Conservation (phyloP, 1,284 basidiomycete genomes). For the Coriolopsis trogii region DNA sequence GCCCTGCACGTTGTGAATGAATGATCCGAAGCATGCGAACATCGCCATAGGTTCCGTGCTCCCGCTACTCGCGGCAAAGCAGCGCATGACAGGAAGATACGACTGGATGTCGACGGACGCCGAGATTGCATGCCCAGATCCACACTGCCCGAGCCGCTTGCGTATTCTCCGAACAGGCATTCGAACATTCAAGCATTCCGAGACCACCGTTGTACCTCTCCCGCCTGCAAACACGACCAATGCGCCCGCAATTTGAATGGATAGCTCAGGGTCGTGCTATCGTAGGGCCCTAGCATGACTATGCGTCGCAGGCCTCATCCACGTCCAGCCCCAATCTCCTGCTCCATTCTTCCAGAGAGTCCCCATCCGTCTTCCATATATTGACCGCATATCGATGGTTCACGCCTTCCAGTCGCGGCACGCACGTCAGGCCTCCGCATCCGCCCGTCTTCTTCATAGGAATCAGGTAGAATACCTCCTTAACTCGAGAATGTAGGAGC, state of each 20-base stretch:
- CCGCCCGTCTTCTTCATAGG: slow-evolving; percentile 78
- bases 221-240: background rate
- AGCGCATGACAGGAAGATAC: slow-evolving; percentile 51
- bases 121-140: slow-evolving; percentile 67
- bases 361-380: slow-evolving; percentile 45
- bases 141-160: slow-evolving; percentile 59
- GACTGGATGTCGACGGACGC: slow-evolving; percentile 73
- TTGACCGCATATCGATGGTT: slow-evolving; percentile 84
- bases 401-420: slow-evolving; percentile 76
- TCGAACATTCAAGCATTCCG: slow-evolving; percentile 54
- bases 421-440: slow-evolving; percentile 68
- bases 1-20: background rate
- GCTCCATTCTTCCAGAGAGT: background rate
- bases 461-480: slow-evolving; percentile 77
- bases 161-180: slow-evolving; percentile 52
- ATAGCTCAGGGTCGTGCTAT: no score
- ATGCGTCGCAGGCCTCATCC: slow-evolving; percentile 47
- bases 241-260: background rate
- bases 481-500: slow-evolving; percentile 86
- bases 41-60: slow-evolving; percentile 50
- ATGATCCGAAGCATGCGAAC: background rate
- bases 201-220: slow-evolving; percentile 54
- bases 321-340: slow-evolving; percentile 35
- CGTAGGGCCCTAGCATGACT: no score
- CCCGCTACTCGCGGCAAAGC: slow-evolving; percentile 65